phyloP scores from a whole-genome alignment of 495 filamentous ascomycete genomes.

The Staphylotrichum tortipilum region DNA sequence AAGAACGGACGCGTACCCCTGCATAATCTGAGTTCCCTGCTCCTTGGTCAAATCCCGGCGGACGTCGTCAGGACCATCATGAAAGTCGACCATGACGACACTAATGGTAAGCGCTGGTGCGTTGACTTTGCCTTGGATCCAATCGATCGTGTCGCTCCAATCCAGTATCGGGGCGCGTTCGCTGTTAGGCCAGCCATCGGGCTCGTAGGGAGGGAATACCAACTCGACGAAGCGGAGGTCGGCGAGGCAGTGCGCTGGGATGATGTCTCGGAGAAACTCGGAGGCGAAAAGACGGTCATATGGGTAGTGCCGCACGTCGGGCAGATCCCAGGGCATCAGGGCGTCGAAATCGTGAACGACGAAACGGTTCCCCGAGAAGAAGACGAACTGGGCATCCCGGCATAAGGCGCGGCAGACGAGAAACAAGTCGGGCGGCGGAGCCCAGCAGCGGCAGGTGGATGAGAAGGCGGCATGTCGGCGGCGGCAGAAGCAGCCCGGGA shows the following conservation, averaged over 20 bases:
- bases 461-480: slow-evolving; percentile 1
- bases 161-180: not conserved
- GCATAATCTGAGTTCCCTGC: not conserved
- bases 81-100: not conserved
- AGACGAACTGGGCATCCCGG: slow-evolving; percentile 5
- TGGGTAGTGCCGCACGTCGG: not conserved
- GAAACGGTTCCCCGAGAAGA: slow-evolving; percentile 4
- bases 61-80: not conserved
- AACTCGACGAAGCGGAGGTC: not conserved
- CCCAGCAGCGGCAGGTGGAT: slow-evolving; percentile 2
- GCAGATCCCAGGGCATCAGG: not conserved
- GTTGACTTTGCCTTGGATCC: not conserved
- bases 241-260: not conserved
- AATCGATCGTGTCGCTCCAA: not conserved
- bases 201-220: not conserved
- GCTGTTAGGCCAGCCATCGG: not conserved
- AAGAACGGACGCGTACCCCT: too few species aligned
- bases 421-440: not conserved
- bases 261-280: not conserved
- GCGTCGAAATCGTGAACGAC: not conserved
- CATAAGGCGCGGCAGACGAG: not conserved
- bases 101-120: not conserved
- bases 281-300: not conserved
- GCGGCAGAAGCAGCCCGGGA: slow-evolving; percentile 1
- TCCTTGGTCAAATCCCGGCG: not conserved